phyloP scores from a whole-genome alignment of 768 basidiomycete species.

The Rubroboletus pulcherrimus region DNA sequence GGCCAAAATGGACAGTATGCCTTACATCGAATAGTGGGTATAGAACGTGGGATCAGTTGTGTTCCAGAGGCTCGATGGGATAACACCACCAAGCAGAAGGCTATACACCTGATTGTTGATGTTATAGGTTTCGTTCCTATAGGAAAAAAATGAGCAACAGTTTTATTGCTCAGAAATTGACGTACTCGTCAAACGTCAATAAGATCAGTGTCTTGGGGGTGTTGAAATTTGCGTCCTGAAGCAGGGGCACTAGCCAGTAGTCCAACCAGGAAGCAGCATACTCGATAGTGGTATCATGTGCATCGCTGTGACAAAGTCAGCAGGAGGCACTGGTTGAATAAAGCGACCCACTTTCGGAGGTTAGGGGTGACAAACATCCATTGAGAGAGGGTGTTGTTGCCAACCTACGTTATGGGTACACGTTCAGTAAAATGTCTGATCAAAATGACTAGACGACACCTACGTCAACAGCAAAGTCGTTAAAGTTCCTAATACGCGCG shows the following conservation, averaged over 20 bases:
- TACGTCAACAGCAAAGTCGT: conserved; percentile 56
- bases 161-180: conserved; percentile 4
- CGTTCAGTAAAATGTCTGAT: not conserved
- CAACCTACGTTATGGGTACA: conserved; percentile 10
- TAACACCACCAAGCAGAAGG: conserved; percentile 42
- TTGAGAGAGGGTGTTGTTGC: conserved; percentile 48
- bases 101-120: conserved; percentile 47
- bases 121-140: conserved; percentile 28
- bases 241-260: conserved; percentile 50
- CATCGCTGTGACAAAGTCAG: conserved; percentile 41
- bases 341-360: conserved; percentile 30
- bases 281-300: conserved; percentile 54
- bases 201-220: conserved; percentile 51
- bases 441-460: not conserved
- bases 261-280: conserved; percentile 44
- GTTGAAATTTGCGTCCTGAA: conserved; percentile 52
- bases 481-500: conserved; percentile 53
- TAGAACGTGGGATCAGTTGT: conserved; percentile 54
- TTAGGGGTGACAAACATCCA: conserved; percentile 66
- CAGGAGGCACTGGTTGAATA: not conserved
- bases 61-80: conserved; percentile 40
- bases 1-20: not conserved
- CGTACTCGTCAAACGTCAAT: conserved; percentile 62
- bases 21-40: conserved; percentile 52
- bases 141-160: not conserved